Base-by-base conservation (phyloP, 805 yeast genomes). In the Candida glaebosa region DNA sequence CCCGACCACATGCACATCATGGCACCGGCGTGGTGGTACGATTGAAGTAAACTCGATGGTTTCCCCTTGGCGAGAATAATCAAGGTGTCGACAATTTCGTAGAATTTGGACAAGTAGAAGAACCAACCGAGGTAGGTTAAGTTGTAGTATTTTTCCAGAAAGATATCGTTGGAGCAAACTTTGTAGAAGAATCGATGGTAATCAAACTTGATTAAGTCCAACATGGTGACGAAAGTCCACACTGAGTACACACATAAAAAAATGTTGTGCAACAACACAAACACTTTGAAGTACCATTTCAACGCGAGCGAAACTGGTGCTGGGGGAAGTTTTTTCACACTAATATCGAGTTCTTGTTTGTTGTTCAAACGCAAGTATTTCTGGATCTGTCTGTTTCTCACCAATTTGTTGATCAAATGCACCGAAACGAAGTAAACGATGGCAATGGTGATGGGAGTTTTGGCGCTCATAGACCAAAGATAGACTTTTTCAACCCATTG, bases 1-100 rank as follows among this genome's bases (percentile, higher is more conserved):
- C 89, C 89, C 5, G 85, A 76, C 88, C 88, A 83, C 89, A 83
- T 83, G 45, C 86, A 81, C 61, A 83, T 65, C 80, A 83, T 83
- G 37, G 89, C 89, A 18, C 89, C 89, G 4, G 88, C 76, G 58
- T 83, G 89, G 57, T 83, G 89, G 62, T 83, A 83, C 43, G 84
- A 78, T 60, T 83, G 89, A 53, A 83, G 67, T 43, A 83, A 63
- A 4, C 83, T 76, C 10, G 84, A 76, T 12, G 80, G 83, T 56
- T 73, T 71, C 33, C 89, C 89, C 60, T 83, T 83, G 44, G 81
- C 65, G 41, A 83, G 65, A 42, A 83, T 83, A 49, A 83, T 78
- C 26, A 76, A 58, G 3, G 89, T 83, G 60, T 83, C 89, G 14
- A 83, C 50, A 33, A 83, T 82, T 60, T 83, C 89, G 54, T 83